Conservation (phyloP, 1,284 basidiomycete species). For the Ustilago bromivora region DNA sequence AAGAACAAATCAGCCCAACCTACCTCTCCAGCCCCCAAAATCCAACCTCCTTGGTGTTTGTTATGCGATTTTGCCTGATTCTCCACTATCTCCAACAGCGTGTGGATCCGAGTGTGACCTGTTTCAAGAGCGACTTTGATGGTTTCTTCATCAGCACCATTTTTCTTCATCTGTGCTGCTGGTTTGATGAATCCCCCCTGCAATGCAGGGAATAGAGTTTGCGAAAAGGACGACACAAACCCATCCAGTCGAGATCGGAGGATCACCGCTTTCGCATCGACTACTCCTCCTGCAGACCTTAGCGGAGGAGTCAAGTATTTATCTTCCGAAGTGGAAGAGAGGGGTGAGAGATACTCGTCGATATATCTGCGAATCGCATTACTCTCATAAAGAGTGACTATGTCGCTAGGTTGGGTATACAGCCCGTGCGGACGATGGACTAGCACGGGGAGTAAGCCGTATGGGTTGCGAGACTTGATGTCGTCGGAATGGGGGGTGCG, state of each 20-base stretch:
- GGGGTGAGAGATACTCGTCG: conserved; percentile 36
- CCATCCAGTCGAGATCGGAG: conserved; percentile 23
- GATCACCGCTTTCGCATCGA: conserved; percentile 8
- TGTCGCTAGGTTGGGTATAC: conserved; percentile 23
- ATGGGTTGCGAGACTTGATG: conserved; percentile 32
- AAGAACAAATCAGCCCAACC: conserved; percentile 52
- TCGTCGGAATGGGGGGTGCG: conserved; percentile 35
- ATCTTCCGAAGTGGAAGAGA: background rate
- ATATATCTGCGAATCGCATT: conserved; percentile 47
- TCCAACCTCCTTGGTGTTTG: conserved; percentile 1
- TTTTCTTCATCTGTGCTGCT: conserved; percentile 27
- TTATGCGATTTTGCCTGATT: conserved; percentile 12
- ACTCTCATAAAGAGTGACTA: conserved; percentile 35
- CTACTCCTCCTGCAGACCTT: background rate
- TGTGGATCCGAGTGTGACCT: conserved; percentile 11
- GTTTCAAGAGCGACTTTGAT: conserved; percentile 40
- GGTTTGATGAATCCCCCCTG: conserved; percentile 45
- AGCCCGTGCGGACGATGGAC: conserved; percentile 45
- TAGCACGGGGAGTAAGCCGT: conserved; percentile 39
- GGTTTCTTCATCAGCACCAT: conserved; percentile 33
- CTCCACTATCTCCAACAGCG: conserved; percentile 39
- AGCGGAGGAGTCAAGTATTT: conserved; percentile 31
- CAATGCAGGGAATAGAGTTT: conserved; percentile 38
- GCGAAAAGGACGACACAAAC: conserved; percentile 24
- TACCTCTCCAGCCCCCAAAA: conserved; percentile 15